phyloP scores from a whole-genome alignment of 176 grass and related monocot genomes.

The Cenchrus purpureus region DNA sequence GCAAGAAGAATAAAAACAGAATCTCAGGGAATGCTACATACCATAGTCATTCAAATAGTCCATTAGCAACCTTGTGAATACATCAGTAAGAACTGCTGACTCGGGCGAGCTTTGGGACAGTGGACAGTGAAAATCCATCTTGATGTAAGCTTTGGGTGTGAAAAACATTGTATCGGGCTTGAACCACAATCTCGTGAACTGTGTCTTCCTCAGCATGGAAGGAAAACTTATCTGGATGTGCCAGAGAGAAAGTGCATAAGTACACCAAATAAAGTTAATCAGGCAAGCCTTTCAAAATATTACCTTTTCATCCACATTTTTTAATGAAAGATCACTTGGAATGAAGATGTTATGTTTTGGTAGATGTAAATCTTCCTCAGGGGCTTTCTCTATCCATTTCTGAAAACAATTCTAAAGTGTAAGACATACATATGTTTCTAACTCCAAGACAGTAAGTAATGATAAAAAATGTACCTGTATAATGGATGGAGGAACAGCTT shows the following conservation, averaged over 20 bases:
- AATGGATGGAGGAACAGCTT: conserved; percentile 57
- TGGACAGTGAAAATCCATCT: conserved; percentile 92
- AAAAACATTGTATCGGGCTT: conserved; percentile 86
- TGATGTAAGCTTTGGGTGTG: conserved; percentile 81
- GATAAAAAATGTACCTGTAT: conserved; percentile 59
- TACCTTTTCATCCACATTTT: conserved; percentile 77
- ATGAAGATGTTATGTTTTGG: conserved; percentile 93
- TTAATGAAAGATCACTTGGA: conserved; percentile 78
- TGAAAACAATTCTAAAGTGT: conserved; percentile 40
- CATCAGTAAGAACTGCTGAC: conserved; percentile 75
- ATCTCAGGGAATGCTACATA: conserved; percentile 39
- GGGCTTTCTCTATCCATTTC: conserved; percentile 88
- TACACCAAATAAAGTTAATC: conserved; percentile 37
- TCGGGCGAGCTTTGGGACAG: conserved; percentile 73
- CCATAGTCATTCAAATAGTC: conserved; percentile 99
- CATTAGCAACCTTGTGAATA: conserved; percentile 88
- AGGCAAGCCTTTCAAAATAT: neutral
- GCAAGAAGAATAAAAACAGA: conserved; percentile 16
- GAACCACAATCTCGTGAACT: conserved; percentile 91
- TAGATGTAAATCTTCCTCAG: conserved; percentile 71
- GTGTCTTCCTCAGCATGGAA: conserved; percentile 75
- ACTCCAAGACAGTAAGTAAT: conserved; percentile 20
- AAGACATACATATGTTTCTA: conserved; percentile 16
- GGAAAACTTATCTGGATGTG: conserved; percentile 70
- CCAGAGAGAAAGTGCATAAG: conserved; percentile 17